Conservation (phyloP, 768 basidiomycete species). For the Suillus paluster region DNA sequence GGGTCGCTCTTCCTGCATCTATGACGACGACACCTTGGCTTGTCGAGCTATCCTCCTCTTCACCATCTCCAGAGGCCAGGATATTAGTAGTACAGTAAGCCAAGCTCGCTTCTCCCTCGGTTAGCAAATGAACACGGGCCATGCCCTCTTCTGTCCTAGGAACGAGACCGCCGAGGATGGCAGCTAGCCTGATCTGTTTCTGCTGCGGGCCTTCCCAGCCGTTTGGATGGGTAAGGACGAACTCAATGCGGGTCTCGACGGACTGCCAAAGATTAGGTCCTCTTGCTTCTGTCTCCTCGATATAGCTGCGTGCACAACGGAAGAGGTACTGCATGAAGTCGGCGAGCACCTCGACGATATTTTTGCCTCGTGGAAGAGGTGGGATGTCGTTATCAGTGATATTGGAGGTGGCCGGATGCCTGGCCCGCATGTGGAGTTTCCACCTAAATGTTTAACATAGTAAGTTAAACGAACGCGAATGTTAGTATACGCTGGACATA, state of each 20-base stretch:
- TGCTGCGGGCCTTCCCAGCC: conserved; percentile 70
- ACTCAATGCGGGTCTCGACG: conserved; percentile 47
- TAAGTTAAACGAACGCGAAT: background rate
- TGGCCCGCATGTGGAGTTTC: conserved; percentile 45
- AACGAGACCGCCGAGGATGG: conserved; percentile 56
- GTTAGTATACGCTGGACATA: conserved; percentile 19
- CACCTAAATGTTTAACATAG: conserved; percentile 27
- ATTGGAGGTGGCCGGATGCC: conserved; percentile 33
- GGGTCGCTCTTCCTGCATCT: conserved; percentile 54
- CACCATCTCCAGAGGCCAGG: conserved; percentile 33
- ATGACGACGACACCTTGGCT: conserved; percentile 47
- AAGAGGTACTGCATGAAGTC: conserved; percentile 54
- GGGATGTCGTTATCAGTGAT: conserved; percentile 40
- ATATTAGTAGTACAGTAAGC: conserved; percentile 59
- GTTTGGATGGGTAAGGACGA: conserved; percentile 64
- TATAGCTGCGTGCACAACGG: conserved; percentile 48
- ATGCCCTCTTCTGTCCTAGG: conserved; percentile 42
- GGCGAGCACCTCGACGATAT: conserved; percentile 46
- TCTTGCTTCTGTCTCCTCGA: conserved; percentile 48
- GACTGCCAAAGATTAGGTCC: conserved; percentile 51
- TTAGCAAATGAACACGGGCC: conserved; percentile 55
- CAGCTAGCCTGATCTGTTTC: conserved; percentile 56
- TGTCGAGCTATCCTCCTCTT: conserved; percentile 24
- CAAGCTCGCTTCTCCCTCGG: conserved; percentile 66
- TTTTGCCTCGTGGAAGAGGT: conserved; percentile 47